Base-by-base conservation (phyloP, 257 asterid genomes). In the Solanum clarkiae region DNA sequence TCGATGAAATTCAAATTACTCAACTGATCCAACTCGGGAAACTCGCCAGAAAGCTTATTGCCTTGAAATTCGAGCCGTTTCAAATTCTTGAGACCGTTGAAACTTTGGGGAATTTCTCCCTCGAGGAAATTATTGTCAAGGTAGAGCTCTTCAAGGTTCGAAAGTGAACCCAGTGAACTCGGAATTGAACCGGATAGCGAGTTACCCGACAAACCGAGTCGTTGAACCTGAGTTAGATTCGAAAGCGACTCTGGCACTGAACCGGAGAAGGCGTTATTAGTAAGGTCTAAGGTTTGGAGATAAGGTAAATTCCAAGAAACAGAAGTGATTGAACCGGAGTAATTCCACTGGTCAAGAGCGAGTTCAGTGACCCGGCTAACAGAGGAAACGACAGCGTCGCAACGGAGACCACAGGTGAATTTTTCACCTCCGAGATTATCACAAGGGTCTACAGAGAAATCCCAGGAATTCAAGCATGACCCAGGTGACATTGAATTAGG, bases 361-460 rank as follows among this genome's bases (percentile, higher is more conserved):
- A 95, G 88, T 17, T 95, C 98, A 62, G 97, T 91, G 91, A 95
- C 89, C 32, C 96, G 94, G 80, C 89, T 72, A 53, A 83, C 13
- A 66, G 90, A 81, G n/a, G 82, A 53, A 5, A 45, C 18, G 0
- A 89, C 90, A 82, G 80, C 84, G 84, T 92, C 97, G 90, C 98
- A 95, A 24, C 97, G 93, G 87, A 95, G 59, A 71, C 98, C 98
- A 85, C 98, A 95, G 29, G 95, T 91, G 94, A 95, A 95, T 68
- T 91, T 94, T 5, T 90, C 92, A 20, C 88, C 42, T 62, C 85
- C 92, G 81, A 91, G 88, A 45, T 47, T 44, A 86, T 93, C 97
- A 87, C 98, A 95, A 45, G 98, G 98, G 89, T 95, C 98, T 15
- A 88, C 63, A 6, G 92, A 11, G 86, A 95, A 93, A 86, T 93